Conservation (phyloP, 257 asterid genomes). For the Solanum lignicaule region DNA sequence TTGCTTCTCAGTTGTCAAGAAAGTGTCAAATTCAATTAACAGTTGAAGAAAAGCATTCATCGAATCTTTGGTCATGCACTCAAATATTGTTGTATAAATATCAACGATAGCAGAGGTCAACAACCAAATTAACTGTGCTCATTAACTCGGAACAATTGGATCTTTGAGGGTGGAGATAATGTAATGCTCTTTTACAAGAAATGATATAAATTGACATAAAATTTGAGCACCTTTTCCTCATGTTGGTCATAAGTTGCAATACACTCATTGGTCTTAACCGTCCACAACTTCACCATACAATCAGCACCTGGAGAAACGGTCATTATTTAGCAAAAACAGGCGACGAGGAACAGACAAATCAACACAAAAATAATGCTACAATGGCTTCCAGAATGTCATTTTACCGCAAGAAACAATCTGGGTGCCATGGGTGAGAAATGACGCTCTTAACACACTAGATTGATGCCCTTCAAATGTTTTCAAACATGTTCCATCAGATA, state of each 20-base stretch:
- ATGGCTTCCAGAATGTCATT: conserved; percentile 1
- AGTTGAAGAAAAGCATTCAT: background rate
- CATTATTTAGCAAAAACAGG: background rate
- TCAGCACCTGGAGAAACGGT: conserved; percentile 60
- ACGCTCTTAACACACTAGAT: conserved; percentile 81
- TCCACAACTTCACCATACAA: conserved; percentile 97
- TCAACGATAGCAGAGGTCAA: background rate
- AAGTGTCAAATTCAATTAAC: background rate
- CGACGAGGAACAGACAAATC: background rate
- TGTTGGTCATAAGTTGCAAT: conserved; percentile 93
- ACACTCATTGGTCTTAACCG: conserved; percentile 81
- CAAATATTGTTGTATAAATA: background rate
- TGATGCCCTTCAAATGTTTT: conserved; percentile 96
- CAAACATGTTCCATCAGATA: conserved; percentile 85
- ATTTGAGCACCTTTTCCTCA: conserved; percentile 68
- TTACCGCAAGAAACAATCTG: conserved; percentile 91
- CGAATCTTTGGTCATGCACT: background rate
- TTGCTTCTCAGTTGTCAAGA: background rate
- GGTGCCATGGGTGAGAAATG: conserved; percentile 82
- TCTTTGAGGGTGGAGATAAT: background rate
- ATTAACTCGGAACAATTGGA: background rate
- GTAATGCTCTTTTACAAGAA: background rate
- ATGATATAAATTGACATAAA: background rate
- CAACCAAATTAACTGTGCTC: background rate
- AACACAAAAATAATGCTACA: background rate